Percentiles rank a stretch among this genome's conserved stretches.
These are phyloP conservation scores for Haemoproteus tartakovskyi DNA, from an alignment of 169 alveolate genomes.

Conservation along the genomic window DNA sequence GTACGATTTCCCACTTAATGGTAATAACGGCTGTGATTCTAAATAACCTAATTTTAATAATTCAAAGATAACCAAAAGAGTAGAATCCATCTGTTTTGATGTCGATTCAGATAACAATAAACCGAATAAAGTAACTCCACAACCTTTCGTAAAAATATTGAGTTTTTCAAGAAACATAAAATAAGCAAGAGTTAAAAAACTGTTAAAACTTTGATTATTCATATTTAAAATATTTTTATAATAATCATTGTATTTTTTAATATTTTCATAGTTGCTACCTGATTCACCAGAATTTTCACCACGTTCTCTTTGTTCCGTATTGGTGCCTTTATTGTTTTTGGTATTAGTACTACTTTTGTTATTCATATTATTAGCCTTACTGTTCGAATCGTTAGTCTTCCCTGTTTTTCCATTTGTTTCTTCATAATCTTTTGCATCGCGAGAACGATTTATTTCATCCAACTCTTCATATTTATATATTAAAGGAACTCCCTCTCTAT, in stretches of 20 bases:
- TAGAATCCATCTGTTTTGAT: constrained; percentile 62
- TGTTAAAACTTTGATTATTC: constrained; percentile 51
- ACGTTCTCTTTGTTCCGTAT: not conserved
- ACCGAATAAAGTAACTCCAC: constrained; percentile 79
- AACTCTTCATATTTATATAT: not conserved
- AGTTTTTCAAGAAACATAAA: constrained; percentile 75
- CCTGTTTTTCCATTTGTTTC: not conserved
- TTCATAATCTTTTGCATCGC: not conserved
- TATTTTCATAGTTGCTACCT: not conserved
- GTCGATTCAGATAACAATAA: constrained; percentile 68
- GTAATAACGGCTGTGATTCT: constrained; percentile 71
- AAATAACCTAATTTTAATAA: constrained; percentile 75
- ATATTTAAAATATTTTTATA: constrained; percentile 15
- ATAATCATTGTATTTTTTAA: constrained; percentile 14
- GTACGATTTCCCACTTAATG: constrained; percentile 67
- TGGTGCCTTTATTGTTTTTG: not conserved
- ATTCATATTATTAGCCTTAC: not conserved
- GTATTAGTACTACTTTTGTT: no score
- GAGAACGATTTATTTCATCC: not conserved
- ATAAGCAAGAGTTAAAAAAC: constrained; percentile 56
- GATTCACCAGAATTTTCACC: not conserved
- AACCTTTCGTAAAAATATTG: constrained; percentile 71
- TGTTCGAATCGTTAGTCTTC: not conserved
- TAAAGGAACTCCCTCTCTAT: constrained; percentile 34
- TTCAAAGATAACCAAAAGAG: constrained; percentile 68